These are phyloP conservation scores for Candida chilensis DNA, from an alignment of 805 yeast species.

Conservation along the genomic window DNA sequence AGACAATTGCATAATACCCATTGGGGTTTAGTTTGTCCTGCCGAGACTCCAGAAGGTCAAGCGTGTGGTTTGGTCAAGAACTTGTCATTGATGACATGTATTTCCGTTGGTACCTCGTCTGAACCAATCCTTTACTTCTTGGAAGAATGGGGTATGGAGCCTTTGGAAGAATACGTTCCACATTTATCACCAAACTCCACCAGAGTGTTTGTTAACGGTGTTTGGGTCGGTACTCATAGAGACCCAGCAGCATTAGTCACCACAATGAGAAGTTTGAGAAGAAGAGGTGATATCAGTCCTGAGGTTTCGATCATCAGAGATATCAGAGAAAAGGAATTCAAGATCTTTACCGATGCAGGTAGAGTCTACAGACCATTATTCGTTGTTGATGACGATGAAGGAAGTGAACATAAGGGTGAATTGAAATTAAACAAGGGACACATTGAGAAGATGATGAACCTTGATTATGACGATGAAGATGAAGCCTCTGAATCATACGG, in stretches of 20 bases:
- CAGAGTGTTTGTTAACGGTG: conserved; percentile 95
- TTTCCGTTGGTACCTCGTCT: conserved; percentile 96
- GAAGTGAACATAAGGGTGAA: conserved; percentile 62
- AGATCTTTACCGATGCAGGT: conserved; percentile 97
- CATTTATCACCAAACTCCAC: conserved; percentile 87
- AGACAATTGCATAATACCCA: conserved; percentile 98
- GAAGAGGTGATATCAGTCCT: conserved; percentile 91
- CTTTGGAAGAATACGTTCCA: conserved; percentile 91
- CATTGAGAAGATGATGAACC: conserved; percentile 55
- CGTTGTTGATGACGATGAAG: conserved; percentile 80
- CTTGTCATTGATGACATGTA: conserved; percentile 92
- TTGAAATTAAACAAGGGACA: conserved; percentile 81
- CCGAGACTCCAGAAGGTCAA: conserved; percentile 99
- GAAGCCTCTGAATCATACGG: conserved; percentile 55
- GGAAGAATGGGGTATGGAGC: conserved; percentile 99
- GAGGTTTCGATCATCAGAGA: conserved; percentile 97
- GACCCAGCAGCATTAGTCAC: conserved; percentile 90
- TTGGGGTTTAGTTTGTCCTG: conserved; percentile 99
- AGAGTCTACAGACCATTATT: conserved; percentile 96
- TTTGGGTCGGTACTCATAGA: conserved; percentile 98
- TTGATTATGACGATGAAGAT: conserved; percentile 28
- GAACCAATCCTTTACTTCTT: conserved; percentile 87
- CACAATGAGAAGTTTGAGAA: conserved; percentile 83
- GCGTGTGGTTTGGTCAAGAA: conserved; percentile 99
- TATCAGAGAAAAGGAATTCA: conserved; percentile 92